Conservation (phyloP, 2,329 filamentous ascomycete genomes). For the Orbilia blumenaviensis region DNA sequence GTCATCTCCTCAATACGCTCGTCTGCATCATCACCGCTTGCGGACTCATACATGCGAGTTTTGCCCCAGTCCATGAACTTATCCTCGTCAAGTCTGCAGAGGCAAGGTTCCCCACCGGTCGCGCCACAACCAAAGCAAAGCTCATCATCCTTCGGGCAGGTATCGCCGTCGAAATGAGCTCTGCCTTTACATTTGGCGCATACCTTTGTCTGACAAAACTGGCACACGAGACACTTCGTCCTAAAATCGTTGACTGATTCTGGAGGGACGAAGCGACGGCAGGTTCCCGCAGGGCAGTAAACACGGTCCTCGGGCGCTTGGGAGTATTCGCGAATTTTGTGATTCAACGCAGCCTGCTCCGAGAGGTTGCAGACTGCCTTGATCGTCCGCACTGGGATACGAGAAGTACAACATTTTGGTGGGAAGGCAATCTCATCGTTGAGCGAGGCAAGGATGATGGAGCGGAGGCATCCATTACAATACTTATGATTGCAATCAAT, state of each 20-base stretch:
- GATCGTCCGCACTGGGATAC: constrained; percentile 37
- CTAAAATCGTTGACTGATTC: constrained; percentile 49
- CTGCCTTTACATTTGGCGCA: constrained; percentile 25
- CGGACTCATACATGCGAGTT: constrained; percentile 44
- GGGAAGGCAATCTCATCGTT: constrained; percentile 52
- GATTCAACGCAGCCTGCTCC: constrained; percentile 40
- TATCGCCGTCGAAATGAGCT: constrained; percentile 31
- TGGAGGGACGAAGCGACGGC: constrained; percentile 37
- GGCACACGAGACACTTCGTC: constrained; percentile 46
- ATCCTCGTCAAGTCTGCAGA: constrained; percentile 35
- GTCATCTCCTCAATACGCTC: constrained; percentile 37
- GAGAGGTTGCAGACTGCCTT: constrained; percentile 38
- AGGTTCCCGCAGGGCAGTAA: constrained; percentile 34
- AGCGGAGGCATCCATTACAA: constrained; percentile 44
- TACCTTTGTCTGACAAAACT: constrained; percentile 49
- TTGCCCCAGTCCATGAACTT: constrained; percentile 46
- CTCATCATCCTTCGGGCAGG: constrained; percentile 40
- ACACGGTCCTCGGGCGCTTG: constrained; percentile 37
- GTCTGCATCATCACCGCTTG: constrained; percentile 9
- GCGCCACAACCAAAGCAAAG: constrained; percentile 33
- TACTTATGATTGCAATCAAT: constrained; percentile 47
- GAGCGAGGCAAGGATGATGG: constrained; percentile 38
- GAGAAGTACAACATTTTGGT: constrained; percentile 49
- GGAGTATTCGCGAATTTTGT: constrained; percentile 51
- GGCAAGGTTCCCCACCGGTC: constrained; percentile 14